Evolutionary conservation across 2,329 filamentous ascomycete species (phyloP).

Genomic region (Hymenoscyphus scutula): DNA sequence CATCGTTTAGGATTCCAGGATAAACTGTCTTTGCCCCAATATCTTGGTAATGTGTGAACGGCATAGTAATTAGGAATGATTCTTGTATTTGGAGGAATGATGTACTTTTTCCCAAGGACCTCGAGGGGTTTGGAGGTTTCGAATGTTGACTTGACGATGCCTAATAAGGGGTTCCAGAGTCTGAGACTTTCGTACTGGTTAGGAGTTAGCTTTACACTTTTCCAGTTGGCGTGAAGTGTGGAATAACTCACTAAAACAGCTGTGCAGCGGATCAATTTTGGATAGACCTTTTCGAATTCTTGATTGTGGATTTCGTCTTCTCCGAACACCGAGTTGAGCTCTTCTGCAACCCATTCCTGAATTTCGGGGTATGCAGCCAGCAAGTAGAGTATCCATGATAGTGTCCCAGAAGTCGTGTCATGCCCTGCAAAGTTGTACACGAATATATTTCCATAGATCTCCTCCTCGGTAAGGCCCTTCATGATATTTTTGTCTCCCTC

Average conservation of each 20-base stretch:
- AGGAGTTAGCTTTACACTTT: neutral
- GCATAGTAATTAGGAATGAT: neutral
- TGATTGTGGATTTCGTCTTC: neutral
- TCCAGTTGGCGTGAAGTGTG: too few species aligned
- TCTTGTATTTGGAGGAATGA: too few species aligned
- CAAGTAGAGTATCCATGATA: neutral
- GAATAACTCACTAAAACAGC: neutral
- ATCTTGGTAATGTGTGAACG: neutral
- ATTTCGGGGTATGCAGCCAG: constrained; percentile 1
- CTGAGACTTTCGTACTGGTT: too few species aligned
- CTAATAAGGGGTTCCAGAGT: too few species aligned
- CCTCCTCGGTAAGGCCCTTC: constrained; percentile 3
- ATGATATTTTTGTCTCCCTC: too few species aligned
- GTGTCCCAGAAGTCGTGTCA: neutral
- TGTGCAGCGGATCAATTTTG: neutral
- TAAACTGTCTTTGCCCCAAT: too few species aligned
- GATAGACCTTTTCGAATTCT: neutral
- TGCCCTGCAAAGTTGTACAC: constrained; percentile 5
- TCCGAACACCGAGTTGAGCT: neutral
- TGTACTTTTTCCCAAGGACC: too few species aligned
- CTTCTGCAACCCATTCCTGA: neutral
- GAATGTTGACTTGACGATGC: too few species aligned
- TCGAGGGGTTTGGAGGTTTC: too few species aligned
- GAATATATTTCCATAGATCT: constrained; percentile 6
- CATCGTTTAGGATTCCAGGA: too few species aligned